phyloP scores from a whole-genome alignment of 2,329 filamentous ascomycete genomes.

The Diplodia scrobiculata region DNA sequence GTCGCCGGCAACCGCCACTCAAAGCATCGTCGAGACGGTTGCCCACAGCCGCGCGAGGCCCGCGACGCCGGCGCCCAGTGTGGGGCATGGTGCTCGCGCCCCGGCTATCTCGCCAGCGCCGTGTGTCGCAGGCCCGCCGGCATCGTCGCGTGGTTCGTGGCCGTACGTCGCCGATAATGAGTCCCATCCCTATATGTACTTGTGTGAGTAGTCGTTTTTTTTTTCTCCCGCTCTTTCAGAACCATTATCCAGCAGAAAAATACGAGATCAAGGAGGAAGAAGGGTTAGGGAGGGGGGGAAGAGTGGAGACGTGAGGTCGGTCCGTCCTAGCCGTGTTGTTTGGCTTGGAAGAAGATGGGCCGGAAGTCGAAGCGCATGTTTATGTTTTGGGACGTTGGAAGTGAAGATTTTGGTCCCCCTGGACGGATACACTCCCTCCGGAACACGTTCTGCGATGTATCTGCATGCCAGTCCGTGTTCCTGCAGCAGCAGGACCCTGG shows the following conservation, averaged over 20 bases:
- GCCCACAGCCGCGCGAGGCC: conserved; percentile 51
- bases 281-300: not conserved
- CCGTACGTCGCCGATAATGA: conserved; percentile 55
- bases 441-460: not conserved
- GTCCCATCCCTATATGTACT: conserved; percentile 59
- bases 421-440: not conserved
- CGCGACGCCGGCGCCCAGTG: conserved; percentile 55
- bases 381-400: not conserved
- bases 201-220: conserved; percentile 48
- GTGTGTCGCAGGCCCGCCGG: conserved; percentile 20
- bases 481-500: not conserved
- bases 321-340: not conserved
- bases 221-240: not conserved
- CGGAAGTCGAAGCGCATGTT: not conserved
- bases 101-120: conserved; percentile 21
- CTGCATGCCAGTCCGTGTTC: not conserved
- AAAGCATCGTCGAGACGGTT: conserved; percentile 52
- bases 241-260: not conserved
- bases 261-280: not conserved
- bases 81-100: conserved; percentile 58
- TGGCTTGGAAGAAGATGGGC: not conserved
- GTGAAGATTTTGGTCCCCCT: not conserved
- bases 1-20: conserved; percentile 57
- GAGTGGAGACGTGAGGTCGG: not conserved
- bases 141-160: conserved; percentile 52